Percentiles rank a stretch among this genome's conserved stretches.
These are phyloP conservation scores for Fusarium pseudocircinatum DNA, from an alignment of 2,329 filamentous ascomycete species.

Conservation along the genomic window DNA sequence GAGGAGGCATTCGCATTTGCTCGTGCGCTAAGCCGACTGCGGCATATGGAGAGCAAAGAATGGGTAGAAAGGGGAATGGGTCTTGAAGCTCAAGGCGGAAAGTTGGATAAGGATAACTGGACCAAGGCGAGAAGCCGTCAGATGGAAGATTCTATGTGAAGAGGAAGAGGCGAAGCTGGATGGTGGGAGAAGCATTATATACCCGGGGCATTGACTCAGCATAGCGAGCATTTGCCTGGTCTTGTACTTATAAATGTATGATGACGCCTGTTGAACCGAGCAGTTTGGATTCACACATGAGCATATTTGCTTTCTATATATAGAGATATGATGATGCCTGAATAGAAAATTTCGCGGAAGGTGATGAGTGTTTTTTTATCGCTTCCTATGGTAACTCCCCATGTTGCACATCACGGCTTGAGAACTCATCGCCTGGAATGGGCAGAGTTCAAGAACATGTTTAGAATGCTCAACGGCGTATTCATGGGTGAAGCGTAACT, in stretches of 20 bases:
- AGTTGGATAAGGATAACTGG: conserved; percentile 72
- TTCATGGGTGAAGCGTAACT: not conserved
- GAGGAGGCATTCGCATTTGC: conserved; percentile 98
- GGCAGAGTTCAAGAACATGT: not conserved
- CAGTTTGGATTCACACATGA: conserved; percentile 11
- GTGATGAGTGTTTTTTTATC: not conserved
- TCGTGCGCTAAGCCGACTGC: conserved; percentile 82
- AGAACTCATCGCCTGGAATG: not conserved
- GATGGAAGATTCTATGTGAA: conserved; percentile 73
- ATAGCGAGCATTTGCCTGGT: conserved; percentile 43
- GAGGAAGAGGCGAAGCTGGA: conserved; percentile 2
- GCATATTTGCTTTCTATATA: conserved; percentile 11
- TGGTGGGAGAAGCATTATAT: conserved; percentile 42
- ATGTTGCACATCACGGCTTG: too few species aligned
- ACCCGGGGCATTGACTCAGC: conserved; percentile 42
- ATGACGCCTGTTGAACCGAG: conserved; percentile 21
- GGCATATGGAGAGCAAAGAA: conserved; percentile 92
- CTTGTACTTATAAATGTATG: conserved; percentile 33
- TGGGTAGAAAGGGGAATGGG: conserved; percentile 90
- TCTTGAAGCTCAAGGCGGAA: conserved; percentile 70
- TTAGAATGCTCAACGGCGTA: not conserved
- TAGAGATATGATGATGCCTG: not conserved
- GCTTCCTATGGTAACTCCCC: not conserved
- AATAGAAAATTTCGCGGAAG: not conserved
- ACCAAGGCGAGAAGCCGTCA: conserved; percentile 71